A percentile compares a stretch with the other conserved stretches of the same genome.
Conservation (phyloP, 2,329 filamentous ascomycete genomes). For the Aspergillaceae sp. region DNA sequence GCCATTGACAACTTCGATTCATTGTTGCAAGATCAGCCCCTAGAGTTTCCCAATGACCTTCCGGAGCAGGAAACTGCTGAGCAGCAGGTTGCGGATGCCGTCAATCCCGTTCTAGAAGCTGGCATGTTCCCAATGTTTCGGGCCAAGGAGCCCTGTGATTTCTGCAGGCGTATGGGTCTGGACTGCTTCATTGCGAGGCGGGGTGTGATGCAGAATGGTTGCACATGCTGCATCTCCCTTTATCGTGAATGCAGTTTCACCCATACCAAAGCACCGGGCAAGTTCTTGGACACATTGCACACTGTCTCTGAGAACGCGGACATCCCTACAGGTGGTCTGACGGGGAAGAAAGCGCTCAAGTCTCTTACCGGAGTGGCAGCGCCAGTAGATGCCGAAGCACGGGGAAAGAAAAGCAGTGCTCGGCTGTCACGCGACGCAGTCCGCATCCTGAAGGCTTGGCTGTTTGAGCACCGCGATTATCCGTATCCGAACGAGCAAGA, state of each 20-base stretch:
- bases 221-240: slow-evolving; percentile 41
- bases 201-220: slow-evolving; percentile 37
- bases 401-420: slow-evolving; percentile 56
- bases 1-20: slow-evolving; percentile 31
- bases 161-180: slow-evolving; percentile 38
- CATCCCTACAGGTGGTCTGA: slow-evolving; percentile 30
- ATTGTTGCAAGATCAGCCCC: slow-evolving; percentile 33
- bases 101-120: slow-evolving; percentile 16
- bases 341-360: slow-evolving; percentile 34
- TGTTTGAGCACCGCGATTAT: slow-evolving; percentile 67
- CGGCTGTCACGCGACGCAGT: slow-evolving; percentile 75
- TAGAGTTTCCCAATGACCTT: slow-evolving; percentile 30
- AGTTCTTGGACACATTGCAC: slow-evolving; percentile 37
- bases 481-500: slow-evolving; percentile 85
- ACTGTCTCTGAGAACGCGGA: slow-evolving; percentile 36
- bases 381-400: slow-evolving; percentile 30
- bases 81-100: slow-evolving; percentile 8
- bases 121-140: slow-evolving; percentile 37
- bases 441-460: slow-evolving; percentile 75
- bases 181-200: slow-evolving; percentile 40
- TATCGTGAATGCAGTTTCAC: slow-evolving; percentile 42
- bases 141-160: slow-evolving; percentile 38
- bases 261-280: slow-evolving; percentile 32
- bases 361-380: slow-evolving; percentile 29
- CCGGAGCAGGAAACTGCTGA: slow-evolving; percentile 9